phyloP scores from a whole-genome alignment of 2,329 filamentous ascomycete genomes.

The Botrytis paeoniae region DNA sequence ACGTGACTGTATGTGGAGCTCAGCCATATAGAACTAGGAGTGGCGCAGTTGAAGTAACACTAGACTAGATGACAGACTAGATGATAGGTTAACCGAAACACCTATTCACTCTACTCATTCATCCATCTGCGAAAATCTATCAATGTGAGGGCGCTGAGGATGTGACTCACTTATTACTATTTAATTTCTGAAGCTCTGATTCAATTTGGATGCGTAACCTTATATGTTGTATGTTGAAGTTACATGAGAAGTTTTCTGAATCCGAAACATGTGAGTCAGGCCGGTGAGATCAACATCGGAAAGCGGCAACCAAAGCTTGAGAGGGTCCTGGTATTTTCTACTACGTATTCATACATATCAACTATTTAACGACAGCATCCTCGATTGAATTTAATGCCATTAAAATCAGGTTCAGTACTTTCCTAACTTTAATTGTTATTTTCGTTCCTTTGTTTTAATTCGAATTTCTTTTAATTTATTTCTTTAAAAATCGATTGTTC shows the following conservation, averaged over 20 bases:
- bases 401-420: background rate
- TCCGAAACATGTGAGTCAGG: slow-evolving; percentile 8
- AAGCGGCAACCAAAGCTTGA: background rate
- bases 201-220: background rate
- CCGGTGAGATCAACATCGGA: background rate
- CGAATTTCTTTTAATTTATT: background rate
- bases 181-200: background rate
- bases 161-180: background rate
- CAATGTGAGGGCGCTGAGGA: background rate
- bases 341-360: background rate
- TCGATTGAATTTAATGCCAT: background rate
- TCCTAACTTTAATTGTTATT: background rate
- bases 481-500: background rate
- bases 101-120: background rate
- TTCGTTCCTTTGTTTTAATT: background rate
- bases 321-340: background rate
- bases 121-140: background rate
- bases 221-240: background rate
- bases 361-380: background rate
- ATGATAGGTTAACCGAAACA: background rate
- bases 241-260: background rate
- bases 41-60: background rate
- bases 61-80: background rate
- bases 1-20: background rate
- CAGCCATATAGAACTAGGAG: background rate